Base-by-base conservation (phyloP, 345 rosid genomes). In the Sisymbrium altissimum region DNA sequence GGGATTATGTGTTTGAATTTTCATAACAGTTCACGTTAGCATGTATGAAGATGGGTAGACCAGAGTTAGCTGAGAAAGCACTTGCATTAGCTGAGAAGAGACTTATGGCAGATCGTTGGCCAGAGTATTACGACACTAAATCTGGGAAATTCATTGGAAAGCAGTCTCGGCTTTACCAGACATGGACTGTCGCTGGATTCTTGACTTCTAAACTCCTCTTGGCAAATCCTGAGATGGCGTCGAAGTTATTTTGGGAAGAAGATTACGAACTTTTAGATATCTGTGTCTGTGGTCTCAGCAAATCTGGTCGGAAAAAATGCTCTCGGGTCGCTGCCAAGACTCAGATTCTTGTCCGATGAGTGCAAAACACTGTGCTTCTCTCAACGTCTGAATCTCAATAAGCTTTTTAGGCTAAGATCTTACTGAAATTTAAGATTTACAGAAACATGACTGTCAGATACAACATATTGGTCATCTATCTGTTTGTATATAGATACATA, bases 101-200 rank as follows among this genome's bases (percentile, higher is more conserved):
- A 82, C 97, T 95, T 1, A 40, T 71, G 43, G 79, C 14, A 3
- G 99, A 95, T 70, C 85, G 66, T 29, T 95, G 99, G 99, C 97
- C 97, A 4, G 97, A 95, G 66, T 95, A 95, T 69, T 95, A 91
- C 13, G 97, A 95, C 76, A 89, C 97, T 1, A 86, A 89, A 68
- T 83, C 84, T 2, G 99, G 97, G 14, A 95, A 81, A 75, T 95
- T 91, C 61, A 91, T 89, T 0, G 99, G 99, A 54, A 95, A 95
- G 79, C 97, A 89, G 78, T 82, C 97, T 12, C 85, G 97, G 13
- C 86, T 89, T 39, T 88, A 83, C 73, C 97, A 91, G 61, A 95
- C 99, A 29, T 95, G 99, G 99, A 91, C 97, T 0, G 81, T 89
- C 59, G 93, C 99, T 4, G 99, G 97, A 48, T 89, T 85, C 86